Base-by-base conservation (phyloP, 2,329 filamentous ascomycete genomes). In the Alternaria tenuissima region DNA sequence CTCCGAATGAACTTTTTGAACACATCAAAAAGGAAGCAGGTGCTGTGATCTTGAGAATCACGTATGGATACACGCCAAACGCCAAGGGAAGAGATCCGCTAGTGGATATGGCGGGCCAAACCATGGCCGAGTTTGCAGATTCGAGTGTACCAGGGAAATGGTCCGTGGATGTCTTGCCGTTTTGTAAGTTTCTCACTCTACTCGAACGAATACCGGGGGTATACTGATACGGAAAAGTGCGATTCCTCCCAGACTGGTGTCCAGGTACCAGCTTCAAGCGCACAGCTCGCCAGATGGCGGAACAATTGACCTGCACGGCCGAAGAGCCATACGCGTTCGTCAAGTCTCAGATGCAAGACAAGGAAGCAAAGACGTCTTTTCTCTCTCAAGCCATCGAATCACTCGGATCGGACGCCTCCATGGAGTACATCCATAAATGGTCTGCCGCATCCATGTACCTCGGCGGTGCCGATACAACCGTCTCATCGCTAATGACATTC, bases 121-220 rank as follows among this genome's bases (percentile, higher is more conserved):
- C 79, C 0, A 76, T 85, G 67, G 67, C 71, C 0, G 64, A 82
- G 4, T 81, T 85, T 52, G 70, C 76, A 3, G 66, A 77, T 12
- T 78, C 81, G 3, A 72, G 69, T 16, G 71, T 79, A 4, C 81
- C 83, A 0, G 81, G 82, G 6, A 76, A 69, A 8, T 85, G 79
- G 78, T 61, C 79, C 3, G 83, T 85, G 4, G 83, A 85, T 57
- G 67, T 82, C 3, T 64, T 85, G 8, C 83, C 83, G 1, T 78
- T 77, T 42, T 63, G 81, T 76, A 67, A 76, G 71, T 67, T 7
- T n/a, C 5, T 3, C 8, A 14, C 32, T 14, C 7, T 9, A 7
- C 4, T 4, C n/a, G 14, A 0, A n/a, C 32, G 0, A 5, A 36
- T 36, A 30, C 9, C 3, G 28, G 1, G 3, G 1, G 32, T 0